phyloP scores from a whole-genome alignment of 306 rosid species.

The Fragaria nilgerrensis region DNA sequence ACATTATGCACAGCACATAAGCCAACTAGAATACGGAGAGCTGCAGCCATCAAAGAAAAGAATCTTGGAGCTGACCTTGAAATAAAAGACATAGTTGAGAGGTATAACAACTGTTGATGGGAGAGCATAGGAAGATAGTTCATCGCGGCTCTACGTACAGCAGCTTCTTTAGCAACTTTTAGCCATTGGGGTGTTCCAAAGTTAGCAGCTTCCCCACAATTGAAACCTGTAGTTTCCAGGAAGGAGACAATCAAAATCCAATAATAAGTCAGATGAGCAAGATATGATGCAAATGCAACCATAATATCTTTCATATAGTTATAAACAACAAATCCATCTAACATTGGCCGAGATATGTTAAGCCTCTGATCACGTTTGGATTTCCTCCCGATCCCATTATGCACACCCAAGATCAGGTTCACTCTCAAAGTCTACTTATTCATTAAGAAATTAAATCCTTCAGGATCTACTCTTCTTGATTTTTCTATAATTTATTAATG shows the following conservation, averaged over 20 bases:
- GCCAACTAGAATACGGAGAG: neutral
- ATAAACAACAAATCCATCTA: neutral
- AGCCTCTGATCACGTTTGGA: neutral
- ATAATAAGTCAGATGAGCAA: constrained; percentile 11
- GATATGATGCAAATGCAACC: neutral
- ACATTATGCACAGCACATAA: neutral
- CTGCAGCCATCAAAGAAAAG: neutral
- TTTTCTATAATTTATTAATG: neutral
- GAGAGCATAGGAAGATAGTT: constrained; percentile 99
- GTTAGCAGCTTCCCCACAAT: constrained; percentile 99
- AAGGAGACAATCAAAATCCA: constrained; percentile 12
- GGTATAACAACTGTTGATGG: constrained; percentile 95
- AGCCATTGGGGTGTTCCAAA: constrained; percentile 99
- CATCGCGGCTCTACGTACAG: constrained; percentile 99
- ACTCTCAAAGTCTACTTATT: constrained; percentile 8
- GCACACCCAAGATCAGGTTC: neutral
- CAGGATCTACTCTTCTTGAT: neutral
- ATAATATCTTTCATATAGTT: neutral
- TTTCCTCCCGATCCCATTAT: neutral
- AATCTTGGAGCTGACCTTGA: constrained; percentile 55
- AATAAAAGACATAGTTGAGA: constrained; percentile 91
- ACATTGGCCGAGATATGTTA: neutral
- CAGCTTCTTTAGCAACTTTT: constrained; percentile 91
- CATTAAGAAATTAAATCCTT: neutral
- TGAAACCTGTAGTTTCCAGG: constrained; percentile 61